These are phyloP conservation scores for Dimocarpus longan DNA, from an alignment of 345 rosid genomes.

Conservation along the genomic window DNA sequence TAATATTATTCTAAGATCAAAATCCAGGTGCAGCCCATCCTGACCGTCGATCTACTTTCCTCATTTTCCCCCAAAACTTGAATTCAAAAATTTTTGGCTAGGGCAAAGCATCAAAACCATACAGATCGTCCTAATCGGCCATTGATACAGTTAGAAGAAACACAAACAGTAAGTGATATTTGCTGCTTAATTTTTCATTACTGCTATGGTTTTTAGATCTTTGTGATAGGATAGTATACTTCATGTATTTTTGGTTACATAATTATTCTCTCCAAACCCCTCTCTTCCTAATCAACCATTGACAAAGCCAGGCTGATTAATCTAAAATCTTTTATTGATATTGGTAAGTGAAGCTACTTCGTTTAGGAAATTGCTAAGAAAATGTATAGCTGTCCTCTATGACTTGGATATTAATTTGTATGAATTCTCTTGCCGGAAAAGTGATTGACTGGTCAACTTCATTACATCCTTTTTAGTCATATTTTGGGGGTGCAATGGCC, in stretches of 20 bases:
- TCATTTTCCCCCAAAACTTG: too few relatives aligned
- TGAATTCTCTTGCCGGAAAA: not conserved
- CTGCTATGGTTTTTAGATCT: not conserved
- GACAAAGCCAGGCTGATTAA: too few relatives aligned
- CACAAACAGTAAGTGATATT: conserved; percentile 58
- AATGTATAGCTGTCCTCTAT: not conserved
- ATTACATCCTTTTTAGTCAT: not conserved
- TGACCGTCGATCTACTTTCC: too few relatives aligned
- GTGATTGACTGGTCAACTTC: not conserved
- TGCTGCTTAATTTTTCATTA: conserved; percentile 8
- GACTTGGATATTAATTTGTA: not conserved
- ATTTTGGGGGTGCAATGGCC: not conserved
- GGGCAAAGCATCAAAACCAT: conserved; percentile 96
- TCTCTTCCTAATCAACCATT: not conserved
- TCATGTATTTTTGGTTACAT: not conserved
- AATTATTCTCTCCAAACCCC: not conserved
- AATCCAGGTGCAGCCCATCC: too few relatives aligned
- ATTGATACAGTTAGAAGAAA: conserved; percentile 71
- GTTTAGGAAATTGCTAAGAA: not conserved
- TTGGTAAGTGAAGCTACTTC: not conserved
- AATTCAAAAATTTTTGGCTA: conserved; percentile 55
- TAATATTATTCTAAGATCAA: too few relatives aligned
- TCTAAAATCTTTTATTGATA: not conserved
- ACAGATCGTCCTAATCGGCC: conserved; percentile 92
- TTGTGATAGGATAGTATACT: not conserved